Evolutionary conservation across 257 asterid species (phyloP).

Genomic region (Striga asiatica): DNA sequence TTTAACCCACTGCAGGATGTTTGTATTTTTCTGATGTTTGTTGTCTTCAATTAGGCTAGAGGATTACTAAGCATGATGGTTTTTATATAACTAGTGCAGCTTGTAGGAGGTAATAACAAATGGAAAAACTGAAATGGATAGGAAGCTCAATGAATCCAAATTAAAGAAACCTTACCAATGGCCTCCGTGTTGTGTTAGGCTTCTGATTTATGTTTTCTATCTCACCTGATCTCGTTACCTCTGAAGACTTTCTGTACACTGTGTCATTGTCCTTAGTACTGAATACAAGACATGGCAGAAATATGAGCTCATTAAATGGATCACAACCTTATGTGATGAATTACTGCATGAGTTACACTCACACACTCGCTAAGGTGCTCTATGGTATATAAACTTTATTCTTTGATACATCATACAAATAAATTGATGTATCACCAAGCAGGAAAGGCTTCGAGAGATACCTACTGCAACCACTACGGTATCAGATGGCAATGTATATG

Average conservation of each 20-base stretch:
- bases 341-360: background rate
- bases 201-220: background rate
- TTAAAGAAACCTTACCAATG: background rate
- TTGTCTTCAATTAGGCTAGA: slow-evolving; percentile 9
- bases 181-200: background rate
- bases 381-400: background rate
- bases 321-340: background rate
- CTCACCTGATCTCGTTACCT: no score
- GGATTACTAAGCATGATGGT: background rate
- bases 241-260: background rate
- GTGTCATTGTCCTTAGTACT: background rate
- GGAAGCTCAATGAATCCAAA: slow-evolving; percentile 1
- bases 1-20: background rate
- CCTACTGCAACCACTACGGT: slow-evolving; percentile 58
- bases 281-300: background rate
- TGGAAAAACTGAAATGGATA: slow-evolving; percentile 1
- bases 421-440: slow-evolving; percentile 23
- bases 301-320: background rate
- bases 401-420: background rate
- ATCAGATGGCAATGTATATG: slow-evolving; percentile 48
- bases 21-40: background rate
- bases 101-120: background rate
- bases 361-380: background rate
- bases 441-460: slow-evolving; percentile 91
- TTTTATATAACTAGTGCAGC: background rate